Evolutionary conservation across 2,329 filamentous ascomycete genomes (phyloP), one percentile per base, ranked within the genome.

Genomic region (Aspergillus jensenii): DNA sequence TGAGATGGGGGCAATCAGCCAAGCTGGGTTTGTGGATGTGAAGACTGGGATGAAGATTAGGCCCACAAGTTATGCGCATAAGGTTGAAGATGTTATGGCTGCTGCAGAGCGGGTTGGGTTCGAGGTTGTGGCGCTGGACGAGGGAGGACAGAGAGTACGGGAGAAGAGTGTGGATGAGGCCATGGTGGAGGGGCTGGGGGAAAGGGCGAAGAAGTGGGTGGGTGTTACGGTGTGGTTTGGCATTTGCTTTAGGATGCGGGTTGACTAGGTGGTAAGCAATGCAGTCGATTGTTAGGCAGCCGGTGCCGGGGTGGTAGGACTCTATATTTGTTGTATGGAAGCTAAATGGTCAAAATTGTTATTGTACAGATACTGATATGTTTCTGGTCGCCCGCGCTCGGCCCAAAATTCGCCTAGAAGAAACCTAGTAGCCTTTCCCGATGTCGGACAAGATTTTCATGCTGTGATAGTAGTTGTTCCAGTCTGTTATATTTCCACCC

Each of bases 401-500:
- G 44, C 41, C 27, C 44, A 19, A 23, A 14, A 33, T 52, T 25
- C 6, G 25, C 65, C 61, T 71, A 74, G 63, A 77, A 88, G 67
- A 82, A 87, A 59, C 68, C 71, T 49, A 84, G 69, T 59, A 91
- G 78, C 69, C 84, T 81, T 62, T 85, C 76, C 55, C 84, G 80
- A 77, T 93, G 90, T 67, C 74, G 76, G 57, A 89, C 83, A 61
- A 97, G 78, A 65, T 86, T 87, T 6, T 79, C 78, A 65, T 86
- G 83, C 58, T 77, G 78, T 52, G 72, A 74, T 58, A 96, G 69
- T 51, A 84, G 76, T 55, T 82, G 79, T 14, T 74, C 79, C 52
- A 96, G 76, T 53, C 80, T 78, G 59, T 81, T 82, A 56, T 90
- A 85, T 58, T 78, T 79, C 90, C 90, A 93, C 1, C 76, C 79